phyloP scores from a whole-genome alignment of 169 alveolate species.

The Plasmodium cynomolgi region DNA sequence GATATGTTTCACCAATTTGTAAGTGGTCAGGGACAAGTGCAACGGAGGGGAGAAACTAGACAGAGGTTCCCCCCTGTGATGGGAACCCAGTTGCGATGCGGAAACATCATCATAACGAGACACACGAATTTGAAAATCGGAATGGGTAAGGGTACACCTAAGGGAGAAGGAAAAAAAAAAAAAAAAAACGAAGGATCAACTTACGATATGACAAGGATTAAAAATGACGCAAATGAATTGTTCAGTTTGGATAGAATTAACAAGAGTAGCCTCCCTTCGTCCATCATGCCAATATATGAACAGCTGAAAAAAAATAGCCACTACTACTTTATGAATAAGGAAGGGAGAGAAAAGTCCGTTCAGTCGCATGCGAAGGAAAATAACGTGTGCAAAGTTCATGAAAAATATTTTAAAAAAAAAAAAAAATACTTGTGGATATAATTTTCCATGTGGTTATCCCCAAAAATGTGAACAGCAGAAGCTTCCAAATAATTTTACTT shows the following conservation, averaged over 20 bases:
- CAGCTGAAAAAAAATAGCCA: neutral
- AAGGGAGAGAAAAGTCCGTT: neutral
- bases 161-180: neutral
- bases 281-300: neutral
- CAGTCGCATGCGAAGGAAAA: neutral
- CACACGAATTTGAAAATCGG: slow-evolving; percentile 58
- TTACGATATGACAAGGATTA: neutral
- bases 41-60: no score
- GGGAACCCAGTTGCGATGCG: slow-evolving; percentile 2
- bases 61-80: neutral
- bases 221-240: neutral
- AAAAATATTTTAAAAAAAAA: neutral
- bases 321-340: neutral
- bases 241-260: neutral
- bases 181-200: neutral
- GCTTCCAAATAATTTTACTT: slow-evolving; percentile 41
- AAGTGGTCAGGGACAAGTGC: neutral
- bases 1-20: neutral
- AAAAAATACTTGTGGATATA: slow-evolving; percentile 26
- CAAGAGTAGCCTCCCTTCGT: neutral
- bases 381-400: neutral
- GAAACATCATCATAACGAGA: slow-evolving; percentile 68
- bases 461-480: slow-evolving; percentile 31
- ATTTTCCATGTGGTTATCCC: slow-evolving; percentile 67
- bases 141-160: neutral